Percentiles rank a stretch among this genome's conserved stretches.
Evolutionary conservation across 768 basidiomycete species (phyloP).

Genomic region (Phanerochaete sordida): DNA sequence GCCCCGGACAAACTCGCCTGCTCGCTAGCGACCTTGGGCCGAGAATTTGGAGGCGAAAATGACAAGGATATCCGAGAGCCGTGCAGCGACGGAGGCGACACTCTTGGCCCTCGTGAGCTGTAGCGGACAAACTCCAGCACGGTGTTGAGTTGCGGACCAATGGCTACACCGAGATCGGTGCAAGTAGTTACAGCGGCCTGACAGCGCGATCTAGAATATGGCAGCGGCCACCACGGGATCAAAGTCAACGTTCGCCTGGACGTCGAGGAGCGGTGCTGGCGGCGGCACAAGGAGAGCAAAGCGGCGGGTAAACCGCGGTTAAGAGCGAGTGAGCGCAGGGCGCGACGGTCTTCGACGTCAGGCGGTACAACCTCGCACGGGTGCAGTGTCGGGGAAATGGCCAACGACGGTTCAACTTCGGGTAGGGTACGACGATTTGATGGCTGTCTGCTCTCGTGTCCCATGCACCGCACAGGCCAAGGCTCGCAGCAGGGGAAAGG

Average conservation of each 20-base stretch:
- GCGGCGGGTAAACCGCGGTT: not conserved
- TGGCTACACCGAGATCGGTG: not conserved
- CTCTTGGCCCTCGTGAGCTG: not conserved
- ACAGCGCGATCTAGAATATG: not conserved
- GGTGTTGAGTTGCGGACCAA: not conserved
- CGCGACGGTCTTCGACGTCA: not conserved
- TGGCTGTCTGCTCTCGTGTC: no score
- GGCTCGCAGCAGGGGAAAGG: no score
- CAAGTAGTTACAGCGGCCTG: not conserved
- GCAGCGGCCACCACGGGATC: not conserved
- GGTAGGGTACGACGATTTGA: not conserved
- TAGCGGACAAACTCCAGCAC: not conserved
- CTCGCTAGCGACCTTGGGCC: not conserved
- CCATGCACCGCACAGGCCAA: no score
- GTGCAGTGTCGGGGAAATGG: not conserved
- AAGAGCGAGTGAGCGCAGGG: not conserved
- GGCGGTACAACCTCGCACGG: not conserved
- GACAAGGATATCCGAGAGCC: not conserved
- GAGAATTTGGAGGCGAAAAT: not conserved
- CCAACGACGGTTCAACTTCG: not conserved
- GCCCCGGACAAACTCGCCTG: conserved; percentile 1
- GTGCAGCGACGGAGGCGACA: not conserved
- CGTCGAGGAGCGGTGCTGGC: no score
- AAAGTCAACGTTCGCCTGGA: not conserved
- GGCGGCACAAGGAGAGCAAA: not conserved